phyloP scores from a whole-genome alignment of 2,329 filamentous ascomycete genomes.

The Pseudocercospora vitis region DNA sequence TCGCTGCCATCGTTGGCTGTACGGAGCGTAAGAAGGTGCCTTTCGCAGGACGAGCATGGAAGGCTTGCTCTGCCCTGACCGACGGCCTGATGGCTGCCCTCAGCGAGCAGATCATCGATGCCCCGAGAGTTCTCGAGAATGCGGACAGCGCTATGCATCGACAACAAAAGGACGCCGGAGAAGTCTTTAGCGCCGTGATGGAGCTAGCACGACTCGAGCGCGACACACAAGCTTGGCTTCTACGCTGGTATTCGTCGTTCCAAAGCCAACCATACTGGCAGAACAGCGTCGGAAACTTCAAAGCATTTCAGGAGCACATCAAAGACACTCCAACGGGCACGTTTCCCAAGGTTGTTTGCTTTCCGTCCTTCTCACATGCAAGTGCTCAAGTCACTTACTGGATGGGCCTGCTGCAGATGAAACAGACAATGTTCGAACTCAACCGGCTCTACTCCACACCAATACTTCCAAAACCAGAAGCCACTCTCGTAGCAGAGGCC shows the following conservation, averaged over 20 bases:
- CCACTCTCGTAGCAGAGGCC: slow-evolving; percentile 9
- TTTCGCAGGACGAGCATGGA: slow-evolving; percentile 10
- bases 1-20: slow-evolving; percentile 7
- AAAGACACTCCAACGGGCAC: background rate
- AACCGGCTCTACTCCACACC: slow-evolving; percentile 1
- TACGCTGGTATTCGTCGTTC: slow-evolving; percentile 13
- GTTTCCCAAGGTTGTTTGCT: slow-evolving; percentile 6
- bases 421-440: slow-evolving; percentile 10
- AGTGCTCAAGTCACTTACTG: slow-evolving; percentile 13
- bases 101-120: slow-evolving; percentile 11
- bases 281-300: background rate
- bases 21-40: slow-evolving; percentile 3
- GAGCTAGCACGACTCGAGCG: slow-evolving; percentile 5
- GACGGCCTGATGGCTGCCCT: slow-evolving; percentile 10
- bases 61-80: slow-evolving; percentile 9
- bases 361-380: slow-evolving; percentile 11
- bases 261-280: slow-evolving; percentile 10
- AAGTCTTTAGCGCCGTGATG: background rate
- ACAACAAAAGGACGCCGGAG: background rate
- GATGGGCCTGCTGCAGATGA: slow-evolving; percentile 10
- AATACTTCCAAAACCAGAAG: slow-evolving; percentile 10
- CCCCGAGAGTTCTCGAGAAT: slow-evolving; percentile 6
- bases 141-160: slow-evolving; percentile 8
- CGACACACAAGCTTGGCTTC: slow-evolving; percentile 7
- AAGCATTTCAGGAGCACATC: background rate